Evolutionary conservation across 2,329 filamentous ascomycete genomes (phyloP), one percentile per base, ranked within the genome.

Genomic region (Septoria linicola): DNA sequence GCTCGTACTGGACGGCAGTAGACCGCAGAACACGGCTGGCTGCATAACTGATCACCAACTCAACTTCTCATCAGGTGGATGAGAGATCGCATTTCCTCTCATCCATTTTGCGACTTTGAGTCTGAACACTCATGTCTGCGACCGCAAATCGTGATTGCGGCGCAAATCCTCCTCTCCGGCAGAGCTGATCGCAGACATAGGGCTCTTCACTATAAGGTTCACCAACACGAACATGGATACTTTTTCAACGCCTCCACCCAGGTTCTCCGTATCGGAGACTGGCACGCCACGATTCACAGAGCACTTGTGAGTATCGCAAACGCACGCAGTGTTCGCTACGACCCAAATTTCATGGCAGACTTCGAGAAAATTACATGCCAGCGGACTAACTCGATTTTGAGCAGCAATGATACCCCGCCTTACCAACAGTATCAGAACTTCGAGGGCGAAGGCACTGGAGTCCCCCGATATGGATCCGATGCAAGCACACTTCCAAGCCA

Each of bases 221-320:
- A 8, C 35, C n/a, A 25, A 23, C 31, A 37, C 36, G 23, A 30
- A 35, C 47, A 49, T 53, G 40, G 51, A 53, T 39, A 39, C 51
- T 48, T 34, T 40, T 16, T 34, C 40, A 17, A 32, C 45, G 4
- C 58, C 55, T 32, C 53, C 52, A 14, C 59, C 59, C 8, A 45
- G 57, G 21, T 61, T 58, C 16, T 54, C 54, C 13, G 59, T 62
- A 19, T 54, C 34, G 8, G 39, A 48, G 19, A 34, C 27, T 35
- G 45, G 47, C 23, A 57, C 41, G 27, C 61, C 61, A 13, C 49
- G 60, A 23, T 63, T 64, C 41, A 62, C 52, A 42, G 62, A 64
- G 41, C 58, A 64, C 41, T 54, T 64, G 61, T 64, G 54, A 59
- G 62, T 58, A 8, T 11, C 16, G 13, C n/a, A 16, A 19, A 14